Evolutionary conservation across 345 rosid genomes (phyloP), one percentile per base, ranked within the genome.

Genomic region (Ceriops decandra): DNA sequence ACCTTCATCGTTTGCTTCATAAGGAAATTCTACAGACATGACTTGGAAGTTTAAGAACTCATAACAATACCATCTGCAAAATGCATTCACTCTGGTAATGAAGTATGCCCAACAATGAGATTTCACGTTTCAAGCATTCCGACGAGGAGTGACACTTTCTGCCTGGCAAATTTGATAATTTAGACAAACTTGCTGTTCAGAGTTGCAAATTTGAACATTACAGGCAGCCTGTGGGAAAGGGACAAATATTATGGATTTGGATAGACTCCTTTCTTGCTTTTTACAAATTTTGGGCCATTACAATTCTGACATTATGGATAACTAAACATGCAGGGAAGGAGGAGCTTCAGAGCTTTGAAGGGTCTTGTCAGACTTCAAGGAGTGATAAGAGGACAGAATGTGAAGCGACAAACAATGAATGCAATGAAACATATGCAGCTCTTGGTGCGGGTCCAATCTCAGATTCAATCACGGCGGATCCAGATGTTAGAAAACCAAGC

Each of bases 281-380:
- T 42, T 42, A 2, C 49, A 13, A 13, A 42, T 42, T 42, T 42
- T 42, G 16, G 17, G 17, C 49, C 49, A 11, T 42, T 42, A 42
- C 49, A 42, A 42, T 21, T 56, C 31, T 68, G 52, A 26, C 56
- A 71, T 7, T 30, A 35, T 56, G 11, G 42, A 68, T 58, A 64
- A 56, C 64, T 67, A 71, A 16, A 74, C 38, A n/a, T 73, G 70
- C 75, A 95, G 99, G 97, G 92, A 69, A 83, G 99, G 69, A 88
- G 85, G 79, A 92, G 96, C 82, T 95, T 90, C 24, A 84, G 90
- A 79, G 96, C 99, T 64, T 77, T 90, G 66, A 95, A 84, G 83
- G 98, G 99, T 57, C 87, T 95, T 64, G 91, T 88, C 69, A 90
- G 99, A 81, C 99, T 95, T 69, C 99, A 92, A 82, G 98, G 97